These are phyloP conservation scores for Eutrema salsugineum DNA, from an alignment of 441 rosid genomes.

Conservation along the genomic window DNA sequence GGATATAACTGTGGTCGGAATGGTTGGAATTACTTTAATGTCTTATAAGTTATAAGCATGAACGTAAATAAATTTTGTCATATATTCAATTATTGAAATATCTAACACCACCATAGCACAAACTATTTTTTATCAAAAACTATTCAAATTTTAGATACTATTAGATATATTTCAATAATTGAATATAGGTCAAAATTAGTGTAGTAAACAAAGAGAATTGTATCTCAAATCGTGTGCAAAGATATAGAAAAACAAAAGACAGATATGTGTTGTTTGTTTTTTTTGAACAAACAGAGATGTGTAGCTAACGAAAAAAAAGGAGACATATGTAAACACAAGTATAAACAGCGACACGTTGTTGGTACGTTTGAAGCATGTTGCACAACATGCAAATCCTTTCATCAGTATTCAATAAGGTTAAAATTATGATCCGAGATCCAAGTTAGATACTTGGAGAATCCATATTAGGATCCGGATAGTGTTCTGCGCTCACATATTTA, in stretches of 20 bases:
- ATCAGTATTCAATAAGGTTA: neutral
- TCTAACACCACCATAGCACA: too few relatives aligned
- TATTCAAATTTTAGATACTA: neutral
- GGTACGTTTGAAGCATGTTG: constrained; percentile 13
- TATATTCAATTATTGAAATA: too few relatives aligned
- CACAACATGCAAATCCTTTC: neutral
- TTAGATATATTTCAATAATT: neutral
- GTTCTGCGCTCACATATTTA: too few relatives aligned
- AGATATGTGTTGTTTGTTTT: neutral
- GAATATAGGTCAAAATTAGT: neutral
- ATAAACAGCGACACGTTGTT: constrained; percentile 18
- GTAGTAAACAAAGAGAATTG: neutral
- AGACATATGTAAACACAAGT: neutral
- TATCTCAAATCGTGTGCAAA: neutral
- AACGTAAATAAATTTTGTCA: too few relatives aligned
- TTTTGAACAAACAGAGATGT: too few relatives aligned
- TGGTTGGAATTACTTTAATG: neutral
- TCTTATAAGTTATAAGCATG: neutral
- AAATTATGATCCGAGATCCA: too few relatives aligned
- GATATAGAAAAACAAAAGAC: neutral
- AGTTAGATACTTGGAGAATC: too few relatives aligned
- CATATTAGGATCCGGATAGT: too few relatives aligned
- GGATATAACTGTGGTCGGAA: neutral
- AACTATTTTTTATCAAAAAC: neutral
- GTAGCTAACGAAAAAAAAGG: neutral